These are phyloP conservation scores for Nemania bipapillata DNA, from an alignment of 2,329 filamentous ascomycete species.

Conservation along the genomic window DNA sequence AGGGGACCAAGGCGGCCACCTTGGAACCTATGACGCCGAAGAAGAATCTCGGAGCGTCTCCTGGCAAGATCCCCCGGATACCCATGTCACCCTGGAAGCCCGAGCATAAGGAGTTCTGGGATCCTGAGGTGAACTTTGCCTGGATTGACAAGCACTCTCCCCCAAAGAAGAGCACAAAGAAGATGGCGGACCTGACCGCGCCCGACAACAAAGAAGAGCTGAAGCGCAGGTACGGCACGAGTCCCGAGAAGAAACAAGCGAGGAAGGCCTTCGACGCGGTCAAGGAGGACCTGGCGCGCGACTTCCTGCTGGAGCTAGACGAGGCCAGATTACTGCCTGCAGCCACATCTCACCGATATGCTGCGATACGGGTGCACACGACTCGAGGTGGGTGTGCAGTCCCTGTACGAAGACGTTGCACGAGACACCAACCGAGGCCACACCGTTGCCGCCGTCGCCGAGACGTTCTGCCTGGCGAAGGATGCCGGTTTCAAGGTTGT, in stretches of 20 bases:
- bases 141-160: slow-evolving; percentile 53
- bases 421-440: slow-evolving; percentile 96
- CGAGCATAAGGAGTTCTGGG: slow-evolving; percentile 52
- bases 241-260: slow-evolving; percentile 52
- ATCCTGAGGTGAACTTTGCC: slow-evolving; percentile 49
- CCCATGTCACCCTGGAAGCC: slow-evolving; percentile 50
- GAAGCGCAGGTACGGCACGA: slow-evolving; percentile 52
- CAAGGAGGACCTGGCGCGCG: slow-evolving; percentile 71
- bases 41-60: slow-evolving; percentile 46
- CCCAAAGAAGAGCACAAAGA: slow-evolving; percentile 43
- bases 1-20: slow-evolving; percentile 27
- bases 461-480: slow-evolving; percentile 97
- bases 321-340: slow-evolving; percentile 85
- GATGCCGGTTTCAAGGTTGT: slow-evolving; percentile 99
- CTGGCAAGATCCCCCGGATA: slow-evolving; percentile 45
- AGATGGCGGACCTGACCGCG: slow-evolving; percentile 26
- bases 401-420: slow-evolving; percentile 97
- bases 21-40: slow-evolving; percentile 45
- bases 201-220: slow-evolving; percentile 42
- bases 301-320: slow-evolving; percentile 77
- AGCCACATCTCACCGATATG: slow-evolving; percentile 96
- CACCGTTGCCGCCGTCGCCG: slow-evolving; percentile 92
- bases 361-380: slow-evolving; percentile 96
- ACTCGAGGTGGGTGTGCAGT: slow-evolving; percentile 94
- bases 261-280: slow-evolving; percentile 70